Evolutionary conservation across 2,329 filamentous ascomycete genomes (phyloP).

Genomic region (Aureobasidium pullulans): DNA sequence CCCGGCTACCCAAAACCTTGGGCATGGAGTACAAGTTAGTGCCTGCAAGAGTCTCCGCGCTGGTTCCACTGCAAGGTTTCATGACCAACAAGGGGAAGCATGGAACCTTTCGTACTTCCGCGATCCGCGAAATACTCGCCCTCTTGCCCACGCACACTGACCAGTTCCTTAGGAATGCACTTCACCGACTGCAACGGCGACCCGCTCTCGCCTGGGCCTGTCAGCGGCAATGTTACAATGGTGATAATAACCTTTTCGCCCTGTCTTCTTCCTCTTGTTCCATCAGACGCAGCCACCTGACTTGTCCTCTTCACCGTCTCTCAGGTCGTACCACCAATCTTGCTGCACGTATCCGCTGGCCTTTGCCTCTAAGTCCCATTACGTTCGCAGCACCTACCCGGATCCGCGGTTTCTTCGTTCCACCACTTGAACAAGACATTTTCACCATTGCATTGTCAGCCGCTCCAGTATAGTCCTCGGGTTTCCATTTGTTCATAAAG

Average conservation of each 20-base stretch:
- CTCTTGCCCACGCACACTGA: conserved; percentile 4
- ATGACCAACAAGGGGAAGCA: conserved; percentile 13
- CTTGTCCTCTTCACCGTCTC: conserved; percentile 8
- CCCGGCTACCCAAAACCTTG: not conserved
- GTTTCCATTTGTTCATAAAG: conserved; percentile 7
- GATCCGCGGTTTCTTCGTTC: conserved; percentile 3
- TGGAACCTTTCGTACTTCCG: conserved; percentile 13
- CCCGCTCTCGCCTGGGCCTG: conserved; percentile 7
- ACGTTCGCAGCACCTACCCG: conserved; percentile 9
- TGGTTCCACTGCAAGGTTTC: conserved; percentile 13
- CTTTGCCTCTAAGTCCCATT: conserved; percentile 1
- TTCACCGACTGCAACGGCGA: conserved; percentile 14
- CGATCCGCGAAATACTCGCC: conserved; percentile 8
- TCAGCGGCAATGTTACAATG: conserved; percentile 4
- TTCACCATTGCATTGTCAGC: conserved; percentile 12
- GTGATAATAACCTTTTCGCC: conserved; percentile 9
- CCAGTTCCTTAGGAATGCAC: conserved; percentile 10
- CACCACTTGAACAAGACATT: conserved; percentile 4
- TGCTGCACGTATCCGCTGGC: not conserved
- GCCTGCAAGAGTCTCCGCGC: conserved; percentile 6
- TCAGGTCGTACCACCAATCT: conserved; percentile 1
- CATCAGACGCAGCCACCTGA: conserved; percentile 1
- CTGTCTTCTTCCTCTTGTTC: conserved; percentile 5
- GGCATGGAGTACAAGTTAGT: conserved; percentile 10
- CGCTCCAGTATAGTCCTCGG: not conserved